Base-by-base conservation (phyloP, 257 asterid species). In the Cynanchum wilfordii region DNA sequence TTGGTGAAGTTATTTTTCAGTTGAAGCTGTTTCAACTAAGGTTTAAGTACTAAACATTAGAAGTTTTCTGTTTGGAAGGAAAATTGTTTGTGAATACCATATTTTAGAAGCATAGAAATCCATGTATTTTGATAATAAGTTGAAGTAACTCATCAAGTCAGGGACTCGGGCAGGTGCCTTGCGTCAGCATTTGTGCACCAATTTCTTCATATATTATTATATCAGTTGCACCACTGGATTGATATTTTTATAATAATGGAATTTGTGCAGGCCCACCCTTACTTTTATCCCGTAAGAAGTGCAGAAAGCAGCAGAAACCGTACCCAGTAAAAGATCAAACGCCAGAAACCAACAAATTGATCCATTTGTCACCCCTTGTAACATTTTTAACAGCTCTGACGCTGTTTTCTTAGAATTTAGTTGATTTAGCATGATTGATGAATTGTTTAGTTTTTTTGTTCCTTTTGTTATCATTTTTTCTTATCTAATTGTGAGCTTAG, bases 221-320 rank as follows among this genome's bases (percentile, higher is more conserved):
- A 50, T 17, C 20, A 16, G 6, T 50, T 50, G 6, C 52, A 51
- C 9, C n/a, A 3, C 4, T 15, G 8, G 8, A 12, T 30, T 62
- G 20, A 62, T 29, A 16, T 30, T 15, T 60, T 62, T 36, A 1
- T n/a, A 64, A 33, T 2, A 38, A 8, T 19, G 69, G 42, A 64
- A 3, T 19, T 62, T 73, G 29, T 79, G 85, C 91, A 93, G 98
- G 97, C 90, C 65, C 98, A 93, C 82, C 97, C 97, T 13, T 90
- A 93, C 79, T 93, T 93, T 79, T 75, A 82, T 73, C 96, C 97
- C 0, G 73, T 91, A 58, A 86, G 96, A 81, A 90, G 86, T 75
- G 90, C 92, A 56, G 98, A 90, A 73, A 82, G 86, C 84, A 92
- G 98, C 87, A 84, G 96, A 79, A 79, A 67, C 66, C 89, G 98